phyloP scores from a whole-genome alignment of 139 green algal species.

The Tetradesmus lagerheimii region DNA sequence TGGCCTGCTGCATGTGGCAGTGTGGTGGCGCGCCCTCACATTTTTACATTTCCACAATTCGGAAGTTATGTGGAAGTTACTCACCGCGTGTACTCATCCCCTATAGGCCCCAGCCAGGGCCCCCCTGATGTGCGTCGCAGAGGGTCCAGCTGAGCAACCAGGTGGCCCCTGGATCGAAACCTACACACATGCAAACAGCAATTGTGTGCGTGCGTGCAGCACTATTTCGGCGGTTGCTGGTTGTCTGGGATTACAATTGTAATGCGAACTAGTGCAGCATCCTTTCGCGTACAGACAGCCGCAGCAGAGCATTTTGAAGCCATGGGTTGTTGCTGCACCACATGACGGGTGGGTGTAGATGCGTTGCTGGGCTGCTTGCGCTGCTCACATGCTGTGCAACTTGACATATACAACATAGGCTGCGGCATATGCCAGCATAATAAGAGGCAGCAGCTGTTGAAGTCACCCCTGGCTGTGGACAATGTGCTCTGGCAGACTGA shows the following conservation, averaged over 20 bases:
- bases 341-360: too few species aligned
- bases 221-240: not conserved
- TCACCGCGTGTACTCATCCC: conserved; percentile 32
- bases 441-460: too few species aligned
- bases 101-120: conserved; percentile 57
- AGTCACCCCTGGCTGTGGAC: not conserved
- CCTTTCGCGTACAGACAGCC: too few species aligned
- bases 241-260: too few species aligned
- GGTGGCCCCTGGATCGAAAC: conserved; percentile 67
- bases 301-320: too few species aligned
- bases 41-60: not conserved
- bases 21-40: not conserved
- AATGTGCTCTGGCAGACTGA: not conserved
- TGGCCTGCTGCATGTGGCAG: not conserved
- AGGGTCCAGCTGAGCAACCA: conserved; percentile 69
- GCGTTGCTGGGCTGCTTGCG: too few species aligned
- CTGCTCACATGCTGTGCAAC: too few species aligned
- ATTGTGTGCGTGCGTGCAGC: not conserved
- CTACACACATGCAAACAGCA: not conserved
- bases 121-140: conserved; percentile 52
- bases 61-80: too few species aligned
- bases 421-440: too few species aligned
- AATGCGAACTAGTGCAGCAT: too few species aligned
- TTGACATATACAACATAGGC: too few species aligned
- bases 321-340: too few species aligned